Percentiles rank a stretch among this genome's conserved stretches.
Conservation (phyloP, 495 filamentous ascomycete species). For the Xylaria intraflava region DNA sequence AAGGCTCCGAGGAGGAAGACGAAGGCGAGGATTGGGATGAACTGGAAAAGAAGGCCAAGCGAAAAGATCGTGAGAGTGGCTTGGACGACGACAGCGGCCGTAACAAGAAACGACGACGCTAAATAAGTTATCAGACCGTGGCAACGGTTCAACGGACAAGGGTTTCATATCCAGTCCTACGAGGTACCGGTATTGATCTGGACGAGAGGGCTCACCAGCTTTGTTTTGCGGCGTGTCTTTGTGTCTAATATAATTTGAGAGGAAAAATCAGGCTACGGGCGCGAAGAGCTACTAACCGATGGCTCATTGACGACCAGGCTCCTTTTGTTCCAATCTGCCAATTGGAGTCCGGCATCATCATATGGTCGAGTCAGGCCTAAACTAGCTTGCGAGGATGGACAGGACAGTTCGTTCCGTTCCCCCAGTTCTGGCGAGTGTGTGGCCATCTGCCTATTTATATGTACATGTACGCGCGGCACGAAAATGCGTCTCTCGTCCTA, state of each 20-base stretch:
- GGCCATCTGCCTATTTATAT: too few relatives aligned
- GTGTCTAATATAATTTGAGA: slow-evolving; percentile 4
- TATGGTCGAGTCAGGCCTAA: too few relatives aligned
- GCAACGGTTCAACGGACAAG: not conserved
- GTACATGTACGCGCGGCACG: too few relatives aligned
- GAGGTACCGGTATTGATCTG: not conserved
- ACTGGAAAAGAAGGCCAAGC: slow-evolving; percentile 81
- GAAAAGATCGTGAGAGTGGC: slow-evolving; percentile 70
- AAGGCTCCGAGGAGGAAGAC: slow-evolving; percentile 67
- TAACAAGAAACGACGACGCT: slow-evolving; percentile 42
- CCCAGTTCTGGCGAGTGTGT: too few relatives aligned
- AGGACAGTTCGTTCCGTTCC: too few relatives aligned
- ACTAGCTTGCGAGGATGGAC: too few relatives aligned
- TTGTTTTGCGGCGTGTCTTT: not conserved
- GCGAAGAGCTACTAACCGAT: not conserved
- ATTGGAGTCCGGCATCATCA: too few relatives aligned
- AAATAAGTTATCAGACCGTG: not conserved
- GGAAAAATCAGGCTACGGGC: too few relatives aligned
- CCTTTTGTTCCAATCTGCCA: not conserved
- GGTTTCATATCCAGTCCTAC: not conserved
- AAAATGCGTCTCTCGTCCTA: too few relatives aligned
- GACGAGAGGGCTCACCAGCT: not conserved
- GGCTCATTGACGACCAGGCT: not conserved
- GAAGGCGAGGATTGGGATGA: slow-evolving; percentile 92
- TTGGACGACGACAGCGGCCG: slow-evolving; percentile 52